Percentiles rank a stretch among this genome's conserved stretches.
These are phyloP conservation scores for Petunia axillaris DNA, from an alignment of 257 asterid genomes.

Conservation along the genomic window DNA sequence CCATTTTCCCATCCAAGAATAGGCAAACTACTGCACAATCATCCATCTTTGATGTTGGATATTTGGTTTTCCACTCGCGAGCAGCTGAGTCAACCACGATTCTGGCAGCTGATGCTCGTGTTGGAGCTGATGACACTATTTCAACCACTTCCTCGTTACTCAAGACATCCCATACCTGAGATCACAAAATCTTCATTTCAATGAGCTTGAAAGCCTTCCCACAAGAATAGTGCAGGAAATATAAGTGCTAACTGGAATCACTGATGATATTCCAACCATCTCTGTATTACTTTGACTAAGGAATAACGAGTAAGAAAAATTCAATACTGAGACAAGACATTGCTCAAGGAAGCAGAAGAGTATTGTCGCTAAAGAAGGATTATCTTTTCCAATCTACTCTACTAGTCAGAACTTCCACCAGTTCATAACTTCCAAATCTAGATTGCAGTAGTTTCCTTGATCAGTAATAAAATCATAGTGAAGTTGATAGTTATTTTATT, in stretches of 20 bases:
- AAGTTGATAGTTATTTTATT: background rate
- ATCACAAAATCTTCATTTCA: background rate
- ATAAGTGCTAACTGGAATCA: background rate
- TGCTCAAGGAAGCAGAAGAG: background rate
- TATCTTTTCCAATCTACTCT: background rate
- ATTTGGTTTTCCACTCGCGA: slow-evolving; percentile 88
- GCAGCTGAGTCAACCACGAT: slow-evolving; percentile 82
- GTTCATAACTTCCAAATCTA: background rate
- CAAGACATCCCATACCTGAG: slow-evolving; percentile 96
- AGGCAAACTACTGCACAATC: slow-evolving; percentile 96
- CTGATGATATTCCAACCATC: background rate
- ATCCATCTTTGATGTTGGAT: slow-evolving; percentile 95
- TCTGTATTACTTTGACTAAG: background rate
- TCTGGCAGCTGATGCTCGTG: slow-evolving; percentile 84
- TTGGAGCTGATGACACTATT: slow-evolving; percentile 70
- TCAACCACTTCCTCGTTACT: slow-evolving; percentile 96
- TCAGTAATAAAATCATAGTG: background rate
- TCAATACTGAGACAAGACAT: background rate
- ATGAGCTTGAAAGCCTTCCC: too few relatives aligned
- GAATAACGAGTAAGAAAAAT: background rate
- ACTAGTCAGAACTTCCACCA: background rate
- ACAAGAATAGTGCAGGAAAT: too few relatives aligned
- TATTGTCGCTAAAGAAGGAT: background rate
- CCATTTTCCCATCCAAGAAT: slow-evolving; percentile 89
- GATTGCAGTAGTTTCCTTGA: too few relatives aligned